Evolutionary conservation across 169 alveolate species (phyloP).

Genomic region (Theileria equi): DNA sequence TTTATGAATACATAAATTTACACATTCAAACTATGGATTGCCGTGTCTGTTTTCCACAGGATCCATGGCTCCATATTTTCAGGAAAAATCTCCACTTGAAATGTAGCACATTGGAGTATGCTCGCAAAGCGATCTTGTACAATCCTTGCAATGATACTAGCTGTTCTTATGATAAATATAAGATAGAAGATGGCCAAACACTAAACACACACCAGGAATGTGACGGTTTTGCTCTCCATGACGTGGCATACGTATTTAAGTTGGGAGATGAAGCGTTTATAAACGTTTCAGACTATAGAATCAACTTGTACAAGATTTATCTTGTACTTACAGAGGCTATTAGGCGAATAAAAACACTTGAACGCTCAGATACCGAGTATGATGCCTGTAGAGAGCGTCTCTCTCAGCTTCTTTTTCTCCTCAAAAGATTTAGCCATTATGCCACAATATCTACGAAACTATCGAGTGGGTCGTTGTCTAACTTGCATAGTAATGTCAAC

Average conservation of each 20-base stretch:
- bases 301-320: conserved; percentile 41
- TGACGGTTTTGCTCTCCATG: background rate
- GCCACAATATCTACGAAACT: background rate
- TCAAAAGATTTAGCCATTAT: conserved; percentile 9
- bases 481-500: too few relatives aligned
- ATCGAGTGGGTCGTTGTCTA: too few relatives aligned
- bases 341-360: background rate
- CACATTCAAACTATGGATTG: conserved; percentile 12
- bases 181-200: background rate
- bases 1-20: background rate
- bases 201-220: background rate
- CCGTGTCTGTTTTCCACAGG: background rate
- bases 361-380: background rate
- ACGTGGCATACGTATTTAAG: conserved; percentile 24
- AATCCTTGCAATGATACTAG: background rate
- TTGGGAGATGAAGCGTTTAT: conserved; percentile 38
- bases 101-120: conserved; percentile 1
- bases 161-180: background rate
- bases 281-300: conserved; percentile 24
- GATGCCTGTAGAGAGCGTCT: background rate
- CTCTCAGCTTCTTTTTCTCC: background rate
- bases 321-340: conserved; percentile 22
- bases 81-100: background rate
- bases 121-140: conserved; percentile 1
- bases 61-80: conserved; percentile 12